These are phyloP conservation scores for Pittosporum tobira DNA, from an alignment of 129 eudicot genomes.

Conservation along the genomic window DNA sequence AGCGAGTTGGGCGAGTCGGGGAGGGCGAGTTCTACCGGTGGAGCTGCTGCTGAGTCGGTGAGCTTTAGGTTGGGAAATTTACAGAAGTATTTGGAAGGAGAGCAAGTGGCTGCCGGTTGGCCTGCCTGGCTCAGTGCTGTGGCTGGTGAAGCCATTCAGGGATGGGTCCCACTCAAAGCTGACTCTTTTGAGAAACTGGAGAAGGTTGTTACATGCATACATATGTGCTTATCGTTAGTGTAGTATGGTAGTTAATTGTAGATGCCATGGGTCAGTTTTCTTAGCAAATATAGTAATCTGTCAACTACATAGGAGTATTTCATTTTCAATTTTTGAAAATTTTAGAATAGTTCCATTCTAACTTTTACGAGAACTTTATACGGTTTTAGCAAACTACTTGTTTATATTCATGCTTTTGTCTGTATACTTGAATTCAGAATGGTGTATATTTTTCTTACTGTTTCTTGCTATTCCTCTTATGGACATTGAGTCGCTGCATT, in stretches of 20 bases:
- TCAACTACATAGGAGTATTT: background rate
- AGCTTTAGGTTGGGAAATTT: slow-evolving; percentile 81
- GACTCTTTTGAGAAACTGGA: slow-evolving; percentile 78
- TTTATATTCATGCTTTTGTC: background rate
- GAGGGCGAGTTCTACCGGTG: slow-evolving; percentile 48
- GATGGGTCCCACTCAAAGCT: slow-evolving; percentile 76
- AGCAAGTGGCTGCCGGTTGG: slow-evolving; percentile 94
- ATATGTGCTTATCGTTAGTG: too few species aligned
- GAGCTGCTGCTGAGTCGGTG: slow-evolving; percentile 56
- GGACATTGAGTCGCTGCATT: background rate
- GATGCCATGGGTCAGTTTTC: too few species aligned
- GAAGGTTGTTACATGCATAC: slow-evolving; percentile 33
- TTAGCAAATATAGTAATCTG: too few species aligned
- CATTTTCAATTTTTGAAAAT: background rate
- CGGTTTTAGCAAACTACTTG: too few species aligned
- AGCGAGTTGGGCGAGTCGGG: slow-evolving; percentile 76
- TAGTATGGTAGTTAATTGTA: too few species aligned
- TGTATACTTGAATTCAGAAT: slow-evolving; percentile 9
- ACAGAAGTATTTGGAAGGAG: slow-evolving; percentile 57
- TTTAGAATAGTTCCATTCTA: too few species aligned
- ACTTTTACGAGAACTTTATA: too few species aligned
- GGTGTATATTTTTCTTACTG: slow-evolving; percentile 2
- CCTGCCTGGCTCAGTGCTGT: slow-evolving; percentile 93
- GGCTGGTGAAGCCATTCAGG: slow-evolving; percentile 82
- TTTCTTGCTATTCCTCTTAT: background rate